These are phyloP conservation scores for Colletotrichum siamense DNA, from an alignment of 2,329 filamentous ascomycete genomes.

Conservation along the genomic window DNA sequence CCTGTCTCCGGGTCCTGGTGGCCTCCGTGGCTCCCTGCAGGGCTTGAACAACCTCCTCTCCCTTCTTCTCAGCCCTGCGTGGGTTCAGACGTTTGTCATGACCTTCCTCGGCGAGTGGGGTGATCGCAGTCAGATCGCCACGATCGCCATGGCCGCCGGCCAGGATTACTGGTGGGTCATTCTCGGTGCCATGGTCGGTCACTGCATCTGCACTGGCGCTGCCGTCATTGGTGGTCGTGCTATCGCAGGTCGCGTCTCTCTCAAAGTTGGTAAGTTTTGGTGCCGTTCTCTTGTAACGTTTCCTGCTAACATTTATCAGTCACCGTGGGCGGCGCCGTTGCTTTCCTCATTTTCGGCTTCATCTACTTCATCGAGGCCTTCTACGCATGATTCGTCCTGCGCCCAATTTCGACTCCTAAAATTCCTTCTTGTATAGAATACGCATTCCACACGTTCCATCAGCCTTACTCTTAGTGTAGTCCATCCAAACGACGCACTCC, in stretches of 20 bases:
- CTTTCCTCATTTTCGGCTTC: slow-evolving; percentile 89
- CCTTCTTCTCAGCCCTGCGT: slow-evolving; percentile 89
- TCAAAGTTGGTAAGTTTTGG: slow-evolving; percentile 84
- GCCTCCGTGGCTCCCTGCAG: slow-evolving; percentile 42
- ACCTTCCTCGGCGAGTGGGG: slow-evolving; percentile 99
- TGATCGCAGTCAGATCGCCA: slow-evolving; percentile 96
- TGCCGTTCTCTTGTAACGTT: background rate
- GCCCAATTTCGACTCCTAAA: background rate
- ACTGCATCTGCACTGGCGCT: slow-evolving; percentile 87
- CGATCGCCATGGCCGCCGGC: slow-evolving; percentile 97
- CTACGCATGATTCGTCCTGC: slow-evolving; percentile 47
- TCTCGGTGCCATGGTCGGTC: slow-evolving; percentile 82
- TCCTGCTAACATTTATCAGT: slow-evolving; percentile 60
- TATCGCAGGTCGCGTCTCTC: slow-evolving; percentile 90
- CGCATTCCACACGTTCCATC: background rate
- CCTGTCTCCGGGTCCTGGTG: slow-evolving; percentile 49
- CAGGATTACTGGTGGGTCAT: slow-evolving; percentile 99
- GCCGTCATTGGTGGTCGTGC: slow-evolving; percentile 92
- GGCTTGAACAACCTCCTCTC: slow-evolving; percentile 88
- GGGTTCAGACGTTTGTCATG: slow-evolving; percentile 99
- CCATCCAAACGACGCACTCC: background rate
- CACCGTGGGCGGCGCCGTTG: slow-evolving; percentile 87
- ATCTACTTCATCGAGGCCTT: slow-evolving; percentile 89
- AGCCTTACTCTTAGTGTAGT: background rate
- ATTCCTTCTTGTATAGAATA: slow-evolving; percentile 11